Evolutionary conservation across 129 eudicot species (phyloP), one percentile per base, ranked within the genome.

Genomic region (Escallonia rubra): DNA sequence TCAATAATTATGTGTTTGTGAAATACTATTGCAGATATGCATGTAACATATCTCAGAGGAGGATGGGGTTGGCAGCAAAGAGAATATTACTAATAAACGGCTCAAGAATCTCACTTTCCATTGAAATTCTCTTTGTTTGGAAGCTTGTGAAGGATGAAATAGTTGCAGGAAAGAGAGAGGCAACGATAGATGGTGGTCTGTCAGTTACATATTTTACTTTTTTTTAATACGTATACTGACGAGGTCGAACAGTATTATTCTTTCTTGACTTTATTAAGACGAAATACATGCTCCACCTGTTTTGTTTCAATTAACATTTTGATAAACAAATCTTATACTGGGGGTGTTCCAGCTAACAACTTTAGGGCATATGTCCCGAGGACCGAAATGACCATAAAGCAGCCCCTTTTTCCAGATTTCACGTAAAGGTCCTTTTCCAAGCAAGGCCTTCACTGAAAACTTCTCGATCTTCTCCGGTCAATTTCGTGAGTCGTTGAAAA

Each of bases 71-170:
- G 72, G 64, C 42, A 69, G 49, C 45, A 63, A 63, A 52, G 59
- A 68, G 81, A 78, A 79, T 52, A 58, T 57, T 64, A 57, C n/a
- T 53, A 5, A 51, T 12, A 49, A 15, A 47, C 54, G 9, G 11
- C 52, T 60, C 78, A 67, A 41, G 81, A 78, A 75, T 76, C 78
- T 78, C 74, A 59, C 75, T 80, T 82, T 82, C 84, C 68, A 66
- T 59, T 77, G 5, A 62, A 76, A 75, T 82, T 86, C 84, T 82
- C 76, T 74, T 82, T 66, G 67, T 83, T 86, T 86, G 88, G 82
- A 86, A 74, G 86, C 39, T 82, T 78, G 84, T 80, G 85, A 46
- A 48, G 14, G 72, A 73, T 62, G 72, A 73, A 57, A 68, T 64
- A 63, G 71, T 76, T 52, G 69, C 38, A 64, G 65, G 64, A 52